Percentiles rank a stretch among this genome's conserved stretches.
Evolutionary conservation across 805 yeast genomes (phyloP).

Genomic region (Saturnispora bothae): DNA sequence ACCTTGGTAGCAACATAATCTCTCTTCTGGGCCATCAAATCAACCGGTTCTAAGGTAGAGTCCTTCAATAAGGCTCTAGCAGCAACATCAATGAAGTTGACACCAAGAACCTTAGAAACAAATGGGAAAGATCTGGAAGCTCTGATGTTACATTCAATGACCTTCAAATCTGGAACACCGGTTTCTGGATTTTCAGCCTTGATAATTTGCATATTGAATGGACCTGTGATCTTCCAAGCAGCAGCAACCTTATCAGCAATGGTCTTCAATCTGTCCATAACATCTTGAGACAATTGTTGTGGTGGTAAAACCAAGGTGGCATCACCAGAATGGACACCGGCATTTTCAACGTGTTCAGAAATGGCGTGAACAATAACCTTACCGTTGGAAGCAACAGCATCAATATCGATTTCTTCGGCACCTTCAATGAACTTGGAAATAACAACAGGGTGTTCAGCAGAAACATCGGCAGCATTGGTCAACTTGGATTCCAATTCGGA

Average conservation of each 20-base stretch:
- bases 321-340: conserved; percentile 99
- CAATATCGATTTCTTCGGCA: conserved; percentile 95
- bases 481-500: conserved; percentile 74
- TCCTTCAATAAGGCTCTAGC: conserved; percentile 73
- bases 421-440: conserved; percentile 92
- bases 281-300: conserved; percentile 86
- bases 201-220: conserved; percentile 93
- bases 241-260: conserved; percentile 95
- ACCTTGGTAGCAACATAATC: conserved; percentile 92
- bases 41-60: conserved; percentile 66
- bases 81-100: conserved; percentile 90
- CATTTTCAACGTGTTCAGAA: conserved; percentile 97
- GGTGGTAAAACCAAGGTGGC: conserved; percentile 97
- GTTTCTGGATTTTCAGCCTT: conserved; percentile 88
- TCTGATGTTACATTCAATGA: conserved; percentile 96
- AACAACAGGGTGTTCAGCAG: conserved; percentile 95
- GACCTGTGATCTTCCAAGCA: conserved; percentile 94
- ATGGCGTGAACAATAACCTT: conserved; percentile 86
- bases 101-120: conserved; percentile 92
- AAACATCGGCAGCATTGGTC: conserved; percentile 81
- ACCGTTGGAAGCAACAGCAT: conserved; percentile 90
- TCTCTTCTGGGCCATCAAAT: conserved; percentile 69
- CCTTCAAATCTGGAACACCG: conserved; percentile 65
- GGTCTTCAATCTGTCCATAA: conserved; percentile 81
- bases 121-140: conserved; percentile 99